Evolutionary conservation across 2,329 filamentous ascomycete genomes (phyloP), one percentile per base, ranked within the genome.

Genomic region (Talaromyces islandicus): DNA sequence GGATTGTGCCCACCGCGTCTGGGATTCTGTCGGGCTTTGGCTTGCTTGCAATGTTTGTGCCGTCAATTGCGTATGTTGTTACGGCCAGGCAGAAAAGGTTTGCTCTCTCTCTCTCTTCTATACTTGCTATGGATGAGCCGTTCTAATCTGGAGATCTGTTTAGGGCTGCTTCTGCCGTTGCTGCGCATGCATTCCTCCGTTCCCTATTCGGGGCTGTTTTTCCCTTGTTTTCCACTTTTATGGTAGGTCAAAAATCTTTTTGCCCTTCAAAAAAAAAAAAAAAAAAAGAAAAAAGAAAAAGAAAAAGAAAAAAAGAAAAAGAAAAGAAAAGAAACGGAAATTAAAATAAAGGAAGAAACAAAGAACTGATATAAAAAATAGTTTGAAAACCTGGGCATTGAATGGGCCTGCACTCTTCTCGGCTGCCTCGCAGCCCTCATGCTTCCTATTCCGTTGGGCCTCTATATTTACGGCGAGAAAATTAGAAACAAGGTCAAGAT

Each of bases 71-170:
- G 25, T 60, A 60, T 41, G 19, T 60, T 54, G 50, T 60, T 9
- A 48, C 53, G n/a, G 54, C 59, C 24, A 41, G 54, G 27, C 59
- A 54, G 38, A 32, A 57, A n/a, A 60, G 59, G 59, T 60, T 51
- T 6, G 29, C 21, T 9, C 10, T 19, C n/a, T 32, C 9, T 4
- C 21, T 29, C 12, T 25, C 21, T 56, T 25, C 17, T 14, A n/a
- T 2, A 43, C 21, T 29, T 17, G 30, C 17, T 52, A 1, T 19
- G 25, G 17, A 88, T 85, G 66, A 76, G 83, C 69, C 76, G 85
- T 10, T 84, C 86, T 60, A 88, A 88, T 69, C 85, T 86, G 71
- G 82, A 84, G 0, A n/a, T n/a, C 75, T 85, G 64, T 80, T 85
- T 88, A 83, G 66, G 84, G 85, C 79, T 0, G 83, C 83, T 0